Conservation (phyloP, 2,329 filamentous ascomycete genomes). For the Coleophoma cylindrospora region DNA sequence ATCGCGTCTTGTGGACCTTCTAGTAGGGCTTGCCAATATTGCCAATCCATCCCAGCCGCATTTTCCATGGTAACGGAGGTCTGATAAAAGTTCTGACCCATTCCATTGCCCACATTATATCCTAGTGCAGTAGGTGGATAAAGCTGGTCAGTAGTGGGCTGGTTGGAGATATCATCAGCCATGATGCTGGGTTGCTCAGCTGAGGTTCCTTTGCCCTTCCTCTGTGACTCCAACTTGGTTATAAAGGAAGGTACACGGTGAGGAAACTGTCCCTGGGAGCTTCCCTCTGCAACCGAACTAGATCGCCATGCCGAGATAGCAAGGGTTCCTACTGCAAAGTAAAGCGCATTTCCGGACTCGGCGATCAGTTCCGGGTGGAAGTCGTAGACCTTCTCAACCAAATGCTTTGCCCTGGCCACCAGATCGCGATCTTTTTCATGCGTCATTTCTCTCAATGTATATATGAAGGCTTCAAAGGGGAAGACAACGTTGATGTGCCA, state of each 20-base stretch:
- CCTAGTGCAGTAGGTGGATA: background rate
- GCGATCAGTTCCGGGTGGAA: background rate
- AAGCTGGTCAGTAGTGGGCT: background rate
- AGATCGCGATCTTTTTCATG: background rate
- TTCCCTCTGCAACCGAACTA: background rate
- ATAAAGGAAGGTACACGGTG: background rate
- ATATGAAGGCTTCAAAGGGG: conserved; percentile 1
- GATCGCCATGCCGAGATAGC: background rate
- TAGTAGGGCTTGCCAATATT: background rate
- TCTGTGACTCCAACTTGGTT: background rate
- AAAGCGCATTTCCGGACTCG: background rate
- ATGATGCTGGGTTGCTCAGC: background rate
- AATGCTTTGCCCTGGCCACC: background rate
- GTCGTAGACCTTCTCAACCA: background rate
- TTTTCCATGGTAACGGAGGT: background rate
- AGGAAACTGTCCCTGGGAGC: background rate
- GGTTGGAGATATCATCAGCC: background rate
- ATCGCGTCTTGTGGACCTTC: background rate
- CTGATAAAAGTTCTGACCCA: background rate
- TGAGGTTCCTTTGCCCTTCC: background rate
- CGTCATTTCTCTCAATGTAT: background rate
- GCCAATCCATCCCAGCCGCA: background rate
- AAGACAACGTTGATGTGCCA: conserved; percentile 3
- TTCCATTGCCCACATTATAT: background rate
- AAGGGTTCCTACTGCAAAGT: background rate